phyloP scores from a whole-genome alignment of 2,329 filamentous ascomycete species.

The Elsinoe fawcettii region DNA sequence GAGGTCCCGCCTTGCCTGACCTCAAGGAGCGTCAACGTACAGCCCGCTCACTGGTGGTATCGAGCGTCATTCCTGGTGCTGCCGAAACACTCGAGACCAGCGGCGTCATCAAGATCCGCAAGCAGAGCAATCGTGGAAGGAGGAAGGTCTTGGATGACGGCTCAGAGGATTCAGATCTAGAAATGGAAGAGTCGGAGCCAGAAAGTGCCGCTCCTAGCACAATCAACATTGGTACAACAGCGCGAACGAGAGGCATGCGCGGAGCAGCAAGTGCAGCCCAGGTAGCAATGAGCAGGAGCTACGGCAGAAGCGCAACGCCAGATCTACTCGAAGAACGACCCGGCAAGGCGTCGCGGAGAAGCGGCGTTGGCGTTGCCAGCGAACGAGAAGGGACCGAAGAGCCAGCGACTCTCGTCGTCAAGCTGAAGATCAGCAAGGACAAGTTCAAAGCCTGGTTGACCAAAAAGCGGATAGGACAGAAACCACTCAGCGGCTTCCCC shows the following conservation, averaged over 20 bases:
- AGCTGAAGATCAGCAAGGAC: constrained; percentile 63
- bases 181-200: constrained; percentile 78
- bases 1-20: constrained; percentile 88
- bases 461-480: constrained; percentile 36
- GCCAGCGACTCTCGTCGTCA: constrained; percentile 68
- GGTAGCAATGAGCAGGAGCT: constrained; percentile 70
- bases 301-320: constrained; percentile 77
- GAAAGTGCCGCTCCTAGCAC: constrained; percentile 74
- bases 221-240: constrained; percentile 60
- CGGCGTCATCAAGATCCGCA: constrained; percentile 65
- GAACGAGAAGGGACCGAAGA: constrained; percentile 76
- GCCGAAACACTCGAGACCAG: constrained; percentile 74
- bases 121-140: constrained; percentile 35
- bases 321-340: constrained; percentile 64
- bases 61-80: constrained; percentile 82
- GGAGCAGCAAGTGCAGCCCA: constrained; percentile 81
- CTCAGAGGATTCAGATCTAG: constrained; percentile 77
- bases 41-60: constrained; percentile 85
- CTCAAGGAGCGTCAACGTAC: constrained; percentile 91
- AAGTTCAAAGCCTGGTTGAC: constrained; percentile 61
- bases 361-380: constrained; percentile 44
- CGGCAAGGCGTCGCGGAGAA: constrained; percentile 50
- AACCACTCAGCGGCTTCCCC: constrained; percentile 29
- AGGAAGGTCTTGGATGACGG: constrained; percentile 51
- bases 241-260: constrained; percentile 79